Evolutionary conservation across 192 early-diverging fungal species (phyloP).

Genomic region (Coemansia pectinata): DNA sequence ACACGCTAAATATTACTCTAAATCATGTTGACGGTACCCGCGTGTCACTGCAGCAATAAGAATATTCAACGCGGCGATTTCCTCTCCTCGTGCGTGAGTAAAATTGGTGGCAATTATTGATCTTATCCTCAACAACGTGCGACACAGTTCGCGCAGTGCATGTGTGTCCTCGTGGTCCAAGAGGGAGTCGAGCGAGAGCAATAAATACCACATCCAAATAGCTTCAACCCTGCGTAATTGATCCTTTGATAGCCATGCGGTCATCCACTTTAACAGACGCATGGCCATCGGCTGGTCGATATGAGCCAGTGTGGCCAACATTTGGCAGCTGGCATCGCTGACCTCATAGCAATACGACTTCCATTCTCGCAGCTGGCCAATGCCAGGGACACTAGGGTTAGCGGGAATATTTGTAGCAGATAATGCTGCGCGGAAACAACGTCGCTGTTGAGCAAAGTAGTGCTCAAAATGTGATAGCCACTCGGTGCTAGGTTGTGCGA

Average conservation of each 20-base stretch:
- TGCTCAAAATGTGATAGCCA: conserved; percentile 21
- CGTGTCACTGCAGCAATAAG: conserved; percentile 37
- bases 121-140: conserved; percentile 24
- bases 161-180: conserved; percentile 47
- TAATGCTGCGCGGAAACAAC: conserved; percentile 2
- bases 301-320: conserved; percentile 26
- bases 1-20: conserved; percentile 14
- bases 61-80: conserved; percentile 45
- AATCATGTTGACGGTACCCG: conserved; percentile 39
- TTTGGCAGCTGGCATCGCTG: not conserved
- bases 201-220: conserved; percentile 47
- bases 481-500: not conserved
- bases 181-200: conserved; percentile 36
- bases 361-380: conserved; percentile 31
- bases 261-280: conserved; percentile 43
- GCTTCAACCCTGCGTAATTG: conserved; percentile 25
- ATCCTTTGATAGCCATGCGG: conserved; percentile 28
- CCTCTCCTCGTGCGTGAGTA: conserved; percentile 13
- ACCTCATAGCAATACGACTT: conserved; percentile 35
- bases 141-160: conserved; percentile 41
- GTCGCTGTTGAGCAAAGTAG: conserved; percentile 15
- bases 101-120: conserved; percentile 9
- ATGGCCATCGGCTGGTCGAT: conserved; percentile 40
- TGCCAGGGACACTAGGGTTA: conserved; percentile 13
- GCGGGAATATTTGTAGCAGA: conserved; percentile 4